Percentiles rank a stretch among this genome's conserved stretches.
These are phyloP conservation scores for Ceratobasidium sp. DNA, from an alignment of 1,284 basidiomycete genomes.

Conservation along the genomic window DNA sequence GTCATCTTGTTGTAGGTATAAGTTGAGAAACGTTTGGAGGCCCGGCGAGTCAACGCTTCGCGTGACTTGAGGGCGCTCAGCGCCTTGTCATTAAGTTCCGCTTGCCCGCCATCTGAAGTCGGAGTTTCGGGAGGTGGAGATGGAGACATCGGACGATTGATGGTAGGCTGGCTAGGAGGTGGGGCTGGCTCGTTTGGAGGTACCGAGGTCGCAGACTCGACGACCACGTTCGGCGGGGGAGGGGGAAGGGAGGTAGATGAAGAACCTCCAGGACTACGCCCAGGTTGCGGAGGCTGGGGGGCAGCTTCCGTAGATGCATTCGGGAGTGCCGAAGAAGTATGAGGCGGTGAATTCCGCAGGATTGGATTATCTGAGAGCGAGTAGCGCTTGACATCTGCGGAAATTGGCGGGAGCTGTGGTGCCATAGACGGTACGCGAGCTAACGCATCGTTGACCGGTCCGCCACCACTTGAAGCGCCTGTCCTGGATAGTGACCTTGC, in stretches of 20 bases:
- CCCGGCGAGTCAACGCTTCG: conserved; percentile 89
- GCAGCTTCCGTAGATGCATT: neutral
- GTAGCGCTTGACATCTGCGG: conserved; percentile 74
- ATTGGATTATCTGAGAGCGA: conserved; percentile 60
- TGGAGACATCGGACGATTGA: conserved; percentile 56
- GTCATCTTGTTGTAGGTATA: conserved; percentile 98
- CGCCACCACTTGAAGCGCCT: conserved; percentile 22
- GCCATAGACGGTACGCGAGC: conserved; percentile 54
- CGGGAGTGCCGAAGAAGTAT: conserved; percentile 7
- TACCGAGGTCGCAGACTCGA: conserved; percentile 35
- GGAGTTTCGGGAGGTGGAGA: conserved; percentile 56
- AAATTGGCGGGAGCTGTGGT: conserved; percentile 58
- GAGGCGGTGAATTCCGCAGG: neutral
- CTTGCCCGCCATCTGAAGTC: conserved; percentile 56
- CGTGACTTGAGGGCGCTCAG: conserved; percentile 88
- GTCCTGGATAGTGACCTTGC: conserved; percentile 13
- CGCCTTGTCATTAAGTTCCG: conserved; percentile 73
- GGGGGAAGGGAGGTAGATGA: conserved; percentile 20
- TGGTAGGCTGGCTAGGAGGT: conserved; percentile 56
- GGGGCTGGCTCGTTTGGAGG: conserved; percentile 68
- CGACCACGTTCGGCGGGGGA: conserved; percentile 25
- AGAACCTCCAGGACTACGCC: conserved; percentile 8
- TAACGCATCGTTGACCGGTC: neutral
- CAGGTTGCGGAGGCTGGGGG: conserved; percentile 17
- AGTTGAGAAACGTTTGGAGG: conserved; percentile 95